Evolutionary conservation across 805 yeast species (phyloP).

Genomic region (Candida ipomoeae): DNA sequence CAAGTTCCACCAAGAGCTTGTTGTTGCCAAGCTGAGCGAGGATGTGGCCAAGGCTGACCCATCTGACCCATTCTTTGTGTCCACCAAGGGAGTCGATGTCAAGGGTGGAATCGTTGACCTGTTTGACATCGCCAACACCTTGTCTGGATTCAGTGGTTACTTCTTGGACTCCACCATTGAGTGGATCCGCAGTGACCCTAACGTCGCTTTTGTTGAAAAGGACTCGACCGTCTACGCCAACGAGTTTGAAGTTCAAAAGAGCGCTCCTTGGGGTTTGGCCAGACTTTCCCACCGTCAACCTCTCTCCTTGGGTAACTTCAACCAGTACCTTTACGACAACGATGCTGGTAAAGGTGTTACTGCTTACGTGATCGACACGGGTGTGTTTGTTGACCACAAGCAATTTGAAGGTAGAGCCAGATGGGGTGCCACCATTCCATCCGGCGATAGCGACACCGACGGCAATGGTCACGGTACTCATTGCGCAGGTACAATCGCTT

Average conservation of each 20-base stretch:
- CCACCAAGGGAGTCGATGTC: slow-evolving; percentile 8
- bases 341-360: slow-evolving; percentile 49
- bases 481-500: slow-evolving; percentile 85
- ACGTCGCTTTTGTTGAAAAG: slow-evolving; percentile 65
- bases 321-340: slow-evolving; percentile 37
- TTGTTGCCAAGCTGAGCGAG: slow-evolving; percentile 43
- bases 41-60: slow-evolving; percentile 31
- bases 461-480: slow-evolving; percentile 89
- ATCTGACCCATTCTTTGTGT: slow-evolving; percentile 16
- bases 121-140: slow-evolving; percentile 50
- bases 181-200: slow-evolving; percentile 60
- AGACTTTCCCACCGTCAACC: slow-evolving; percentile 81
- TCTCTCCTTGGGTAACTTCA: slow-evolving; percentile 60
- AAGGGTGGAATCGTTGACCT: slow-evolving; percentile 27
- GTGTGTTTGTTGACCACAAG: slow-evolving; percentile 59
- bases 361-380: slow-evolving; percentile 83
- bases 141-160: slow-evolving; percentile 82
- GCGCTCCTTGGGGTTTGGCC: slow-evolving; percentile 94
- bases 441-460: slow-evolving; percentile 59
- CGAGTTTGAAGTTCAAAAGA: slow-evolving; percentile 65
- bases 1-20: slow-evolving; percentile 65
- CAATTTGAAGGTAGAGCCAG: slow-evolving; percentile 61
- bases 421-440: slow-evolving; percentile 59
- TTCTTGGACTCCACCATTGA: slow-evolving; percentile 75
- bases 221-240: slow-evolving; percentile 61